phyloP scores from a whole-genome alignment of 2,329 filamentous ascomycete genomes.

The Fusarium bulbicola region DNA sequence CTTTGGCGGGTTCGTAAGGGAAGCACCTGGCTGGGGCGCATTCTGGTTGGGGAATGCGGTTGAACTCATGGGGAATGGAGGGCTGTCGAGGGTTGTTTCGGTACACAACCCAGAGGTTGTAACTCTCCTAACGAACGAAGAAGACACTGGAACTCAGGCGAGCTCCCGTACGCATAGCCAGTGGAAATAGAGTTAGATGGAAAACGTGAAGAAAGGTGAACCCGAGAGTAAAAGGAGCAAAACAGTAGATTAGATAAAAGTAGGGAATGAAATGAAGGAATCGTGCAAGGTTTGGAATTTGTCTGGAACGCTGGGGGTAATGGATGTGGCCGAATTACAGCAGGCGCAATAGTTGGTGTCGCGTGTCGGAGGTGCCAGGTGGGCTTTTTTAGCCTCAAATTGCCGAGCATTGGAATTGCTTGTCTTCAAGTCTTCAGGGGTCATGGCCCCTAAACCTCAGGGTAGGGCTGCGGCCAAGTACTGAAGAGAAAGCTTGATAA shows the following conservation, averaged over 20 bases:
- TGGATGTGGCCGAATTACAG: slow-evolving; percentile 13
- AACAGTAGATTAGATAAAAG: background rate
- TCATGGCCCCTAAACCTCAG: slow-evolving; percentile 21
- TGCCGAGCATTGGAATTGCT: slow-evolving; percentile 38
- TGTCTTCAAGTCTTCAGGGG: slow-evolving; percentile 35
- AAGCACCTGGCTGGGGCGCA: slow-evolving; percentile 33
- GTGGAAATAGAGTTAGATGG: background rate
- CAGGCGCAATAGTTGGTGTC: slow-evolving; percentile 25
- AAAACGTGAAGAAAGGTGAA: background rate
- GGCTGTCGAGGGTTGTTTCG: slow-evolving; percentile 23
- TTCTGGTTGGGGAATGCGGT: slow-evolving; percentile 36
- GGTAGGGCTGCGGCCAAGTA: background rate
- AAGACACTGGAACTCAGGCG: slow-evolving; percentile 17
- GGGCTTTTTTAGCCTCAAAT: slow-evolving; percentile 32
- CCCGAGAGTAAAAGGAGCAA: background rate
- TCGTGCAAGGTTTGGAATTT: slow-evolving; percentile 24
- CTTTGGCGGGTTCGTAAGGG: slow-evolving; percentile 10
- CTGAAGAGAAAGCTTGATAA: background rate
- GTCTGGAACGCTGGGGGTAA: slow-evolving; percentile 27
- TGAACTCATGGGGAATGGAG: slow-evolving; percentile 41
- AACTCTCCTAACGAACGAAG: slow-evolving; percentile 21
- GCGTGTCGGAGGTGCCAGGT: slow-evolving; percentile 25
- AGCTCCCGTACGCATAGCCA: slow-evolving; percentile 30
- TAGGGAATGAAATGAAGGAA: slow-evolving; percentile 11
- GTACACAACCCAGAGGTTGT: background rate